phyloP scores from a whole-genome alignment of 2,329 filamentous ascomycete species.

The Aureobasidium sp. region DNA sequence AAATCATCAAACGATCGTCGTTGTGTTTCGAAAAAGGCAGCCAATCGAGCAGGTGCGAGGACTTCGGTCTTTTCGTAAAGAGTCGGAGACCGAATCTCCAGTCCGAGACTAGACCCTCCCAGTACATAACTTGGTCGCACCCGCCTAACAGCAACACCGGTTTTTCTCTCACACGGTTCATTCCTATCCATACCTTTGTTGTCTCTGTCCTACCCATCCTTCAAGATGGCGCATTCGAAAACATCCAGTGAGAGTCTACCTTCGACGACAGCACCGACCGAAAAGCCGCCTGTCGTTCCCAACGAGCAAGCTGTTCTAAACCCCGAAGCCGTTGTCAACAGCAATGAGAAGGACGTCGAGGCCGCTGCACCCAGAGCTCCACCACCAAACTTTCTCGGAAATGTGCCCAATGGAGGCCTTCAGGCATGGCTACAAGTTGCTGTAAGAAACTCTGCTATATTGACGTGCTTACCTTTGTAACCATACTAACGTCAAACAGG shows the following conservation, averaged over 20 bases:
- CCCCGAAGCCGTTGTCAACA: background rate
- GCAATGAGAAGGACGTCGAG: conserved; percentile 6
- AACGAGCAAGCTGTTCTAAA: conserved; percentile 3
- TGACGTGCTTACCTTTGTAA: background rate
- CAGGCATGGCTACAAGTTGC: conserved; percentile 44
- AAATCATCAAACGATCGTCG: background rate
- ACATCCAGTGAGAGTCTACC: background rate
- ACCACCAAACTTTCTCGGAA: conserved; percentile 14
- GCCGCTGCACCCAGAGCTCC: background rate
- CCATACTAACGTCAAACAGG: background rate
- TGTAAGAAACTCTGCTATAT: too few relatives aligned
- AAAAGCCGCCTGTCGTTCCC: conserved; percentile 11
- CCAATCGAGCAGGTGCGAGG: background rate
- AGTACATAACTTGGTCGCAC: conserved; percentile 9
- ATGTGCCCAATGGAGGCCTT: conserved; percentile 38
- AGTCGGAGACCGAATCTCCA: background rate
- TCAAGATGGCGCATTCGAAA: background rate
- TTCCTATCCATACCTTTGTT: background rate
- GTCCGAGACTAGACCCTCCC: background rate
- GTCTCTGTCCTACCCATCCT: background rate
- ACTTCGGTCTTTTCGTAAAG: background rate
- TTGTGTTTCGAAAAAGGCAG: background rate
- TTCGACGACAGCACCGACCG: background rate
- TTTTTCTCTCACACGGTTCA: background rate
- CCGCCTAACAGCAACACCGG: background rate